These are phyloP conservation scores for Fusarium marasasianum DNA, from an alignment of 2,329 filamentous ascomycete genomes.

Conservation along the genomic window DNA sequence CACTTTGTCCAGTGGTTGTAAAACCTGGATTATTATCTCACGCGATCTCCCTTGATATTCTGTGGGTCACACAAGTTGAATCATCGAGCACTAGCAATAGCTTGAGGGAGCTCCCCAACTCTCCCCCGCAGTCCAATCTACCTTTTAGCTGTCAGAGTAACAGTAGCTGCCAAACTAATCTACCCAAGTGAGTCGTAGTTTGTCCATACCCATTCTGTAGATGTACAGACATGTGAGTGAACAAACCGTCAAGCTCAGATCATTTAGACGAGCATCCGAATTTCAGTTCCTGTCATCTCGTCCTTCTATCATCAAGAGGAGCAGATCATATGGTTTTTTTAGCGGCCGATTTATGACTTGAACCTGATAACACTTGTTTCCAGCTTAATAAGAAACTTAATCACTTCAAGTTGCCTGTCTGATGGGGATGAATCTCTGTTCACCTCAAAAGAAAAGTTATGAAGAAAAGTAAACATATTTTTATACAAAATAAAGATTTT, in stretches of 20 bases:
- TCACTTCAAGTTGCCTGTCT: too few species aligned
- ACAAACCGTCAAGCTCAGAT: not conserved
- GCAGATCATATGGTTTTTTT: not conserved
- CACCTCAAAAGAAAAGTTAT: too few species aligned
- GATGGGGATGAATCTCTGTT: too few species aligned
- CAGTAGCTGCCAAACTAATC: not conserved
- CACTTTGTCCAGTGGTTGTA: not conserved
- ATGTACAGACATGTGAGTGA: rapidly evolving
- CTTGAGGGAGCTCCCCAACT: not conserved
- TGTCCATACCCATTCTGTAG: not conserved
- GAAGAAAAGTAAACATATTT: too few species aligned
- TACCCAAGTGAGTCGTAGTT: not conserved
- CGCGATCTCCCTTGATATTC: too few species aligned
- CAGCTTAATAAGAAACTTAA: not conserved
- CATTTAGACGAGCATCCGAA: not conserved
- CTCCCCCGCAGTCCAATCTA: not conserved
- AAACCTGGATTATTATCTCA: not conserved
- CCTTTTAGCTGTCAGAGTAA: not conserved
- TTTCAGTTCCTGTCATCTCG: not conserved
- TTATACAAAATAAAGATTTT: too few species aligned
- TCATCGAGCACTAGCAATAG: not conserved
- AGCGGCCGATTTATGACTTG: too few species aligned
- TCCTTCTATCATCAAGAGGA: not conserved
- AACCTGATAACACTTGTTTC: too few species aligned
- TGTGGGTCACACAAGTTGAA: not conserved